Percentiles rank a stretch among this genome's conserved stretches.
These are phyloP conservation scores for Penicillium manginii DNA, from an alignment of 495 filamentous ascomycete species.

Conservation along the genomic window DNA sequence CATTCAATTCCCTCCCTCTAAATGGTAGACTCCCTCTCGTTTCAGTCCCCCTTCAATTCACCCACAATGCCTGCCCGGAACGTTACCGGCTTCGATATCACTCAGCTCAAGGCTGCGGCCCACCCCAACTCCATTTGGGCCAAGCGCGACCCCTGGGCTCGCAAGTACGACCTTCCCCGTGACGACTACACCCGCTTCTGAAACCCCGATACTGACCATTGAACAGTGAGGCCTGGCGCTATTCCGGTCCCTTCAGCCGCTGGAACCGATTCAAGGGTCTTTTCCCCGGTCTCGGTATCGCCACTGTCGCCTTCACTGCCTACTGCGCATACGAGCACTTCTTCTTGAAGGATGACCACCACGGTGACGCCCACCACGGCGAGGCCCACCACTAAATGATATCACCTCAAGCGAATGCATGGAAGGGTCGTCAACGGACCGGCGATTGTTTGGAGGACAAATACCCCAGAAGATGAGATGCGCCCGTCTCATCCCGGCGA, in stretches of 20 bases:
- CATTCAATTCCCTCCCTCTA: conserved; percentile 22
- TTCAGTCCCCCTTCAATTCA: conserved; percentile 10
- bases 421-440: conserved; percentile 17
- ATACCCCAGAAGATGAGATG: conserved; percentile 34
- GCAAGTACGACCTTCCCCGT: conserved; percentile 55
- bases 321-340: conserved; percentile 90
- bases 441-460: conserved; percentile 26
- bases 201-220: conserved; percentile 21
- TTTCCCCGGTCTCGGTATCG: conserved; percentile 91
- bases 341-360: conserved; percentile 78
- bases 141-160: conserved; percentile 85
- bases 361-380: conserved; percentile 45
- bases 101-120: conserved; percentile 70
- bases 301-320: conserved; percentile 82
- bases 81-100: conserved; percentile 84
- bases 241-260: conserved; percentile 84
- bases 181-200: background rate
- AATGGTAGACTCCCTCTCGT: conserved; percentile 2
- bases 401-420: conserved; percentile 6
- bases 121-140: conserved; percentile 57
- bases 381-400: conserved; percentile 46
- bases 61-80: conserved; percentile 59
- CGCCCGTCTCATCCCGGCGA: conserved; percentile 18
- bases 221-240: conserved; percentile 89
- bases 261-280: conserved; percentile 83